A percentile compares a stretch with the other conserved stretches of the same genome.
Evolutionary conservation across 2,329 filamentous ascomycete species (phyloP).

Genomic region (Trichocomaceae sp.): DNA sequence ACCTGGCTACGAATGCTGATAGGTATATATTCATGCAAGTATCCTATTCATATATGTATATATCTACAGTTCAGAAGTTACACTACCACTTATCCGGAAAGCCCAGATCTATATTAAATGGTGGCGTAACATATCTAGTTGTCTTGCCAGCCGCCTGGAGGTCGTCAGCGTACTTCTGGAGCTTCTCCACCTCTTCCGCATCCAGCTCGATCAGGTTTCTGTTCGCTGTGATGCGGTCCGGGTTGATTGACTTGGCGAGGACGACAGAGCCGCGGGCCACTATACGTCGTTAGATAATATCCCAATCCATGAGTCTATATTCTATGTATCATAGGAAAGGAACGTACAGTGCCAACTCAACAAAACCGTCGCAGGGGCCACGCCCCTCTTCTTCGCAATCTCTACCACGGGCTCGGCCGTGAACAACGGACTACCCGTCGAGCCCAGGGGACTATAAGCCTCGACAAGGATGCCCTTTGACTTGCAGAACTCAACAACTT

Average conservation of each 20-base stretch:
- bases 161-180: conserved; percentile 32
- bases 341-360: conserved; percentile 40
- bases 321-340: background rate
- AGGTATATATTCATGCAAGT: background rate
- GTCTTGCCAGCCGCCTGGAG: conserved; percentile 28
- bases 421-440: conserved; percentile 39
- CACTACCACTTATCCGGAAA: conserved; percentile 57
- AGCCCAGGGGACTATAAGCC: conserved; percentile 44
- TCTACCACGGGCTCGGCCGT: conserved; percentile 36
- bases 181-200: conserved; percentile 30
- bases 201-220: conserved; percentile 35
- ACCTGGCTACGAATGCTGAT: too few relatives aligned
- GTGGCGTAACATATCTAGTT: conserved; percentile 57
- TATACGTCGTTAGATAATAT: conserved; percentile 15
- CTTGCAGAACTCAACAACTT: conserved; percentile 46
- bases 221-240: conserved; percentile 37
- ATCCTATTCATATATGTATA: background rate
- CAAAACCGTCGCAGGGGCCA: conserved; percentile 34
- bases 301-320: too few relatives aligned
- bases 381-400: conserved; percentile 35
- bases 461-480: conserved; percentile 43
- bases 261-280: conserved; percentile 36
- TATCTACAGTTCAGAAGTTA: background rate
- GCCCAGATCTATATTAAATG: conserved; percentile 62
- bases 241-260: conserved; percentile 38